Evolutionary conservation across 495 filamentous ascomycete genomes (phyloP).

Genomic region (Xylaria venustula): DNA sequence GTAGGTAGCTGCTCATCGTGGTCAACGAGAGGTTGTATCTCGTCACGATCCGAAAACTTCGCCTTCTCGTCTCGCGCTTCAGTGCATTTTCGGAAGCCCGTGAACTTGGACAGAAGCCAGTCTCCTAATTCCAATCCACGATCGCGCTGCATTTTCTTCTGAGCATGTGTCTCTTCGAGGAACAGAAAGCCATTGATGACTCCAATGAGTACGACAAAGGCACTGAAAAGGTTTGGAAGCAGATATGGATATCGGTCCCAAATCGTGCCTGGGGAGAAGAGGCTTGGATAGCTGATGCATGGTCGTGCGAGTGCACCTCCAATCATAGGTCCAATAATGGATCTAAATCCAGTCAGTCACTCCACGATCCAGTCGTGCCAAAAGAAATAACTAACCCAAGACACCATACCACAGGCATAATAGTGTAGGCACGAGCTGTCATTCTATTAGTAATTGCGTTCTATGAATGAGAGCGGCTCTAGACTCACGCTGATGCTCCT

Average conservation of each 20-base stretch:
- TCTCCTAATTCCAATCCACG: conserved; percentile 72
- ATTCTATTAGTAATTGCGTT: conserved; percentile 23
- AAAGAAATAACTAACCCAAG: conserved; percentile 61
- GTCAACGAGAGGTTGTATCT: conserved; percentile 47
- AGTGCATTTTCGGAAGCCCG: conserved; percentile 31
- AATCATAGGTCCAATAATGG: conserved; percentile 84
- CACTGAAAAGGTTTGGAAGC: conserved; percentile 90
- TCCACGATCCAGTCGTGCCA: not conserved
- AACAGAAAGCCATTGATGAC: conserved; percentile 84
- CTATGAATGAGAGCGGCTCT: not conserved
- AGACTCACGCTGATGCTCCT: conserved; percentile 80
- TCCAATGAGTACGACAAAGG: conserved; percentile 71
- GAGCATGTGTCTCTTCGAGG: conserved; percentile 90
- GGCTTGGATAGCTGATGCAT: conserved; percentile 71
- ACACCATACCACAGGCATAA: conserved; percentile 99
- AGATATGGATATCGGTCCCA: conserved; percentile 88
- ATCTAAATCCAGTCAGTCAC: conserved; percentile 34
- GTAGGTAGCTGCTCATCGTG: conserved; percentile 56
- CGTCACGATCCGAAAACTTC: conserved; percentile 38
- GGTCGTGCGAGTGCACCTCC: conserved; percentile 88
- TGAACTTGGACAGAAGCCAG: conserved; percentile 60
- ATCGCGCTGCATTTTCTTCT: conserved; percentile 76
- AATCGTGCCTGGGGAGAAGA: conserved; percentile 71
- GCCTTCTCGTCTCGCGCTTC: conserved; percentile 25
- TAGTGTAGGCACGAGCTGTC: conserved; percentile 81